These are phyloP conservation scores for Boletus speciosus DNA, from an alignment of 768 basidiomycete genomes.

Conservation along the genomic window DNA sequence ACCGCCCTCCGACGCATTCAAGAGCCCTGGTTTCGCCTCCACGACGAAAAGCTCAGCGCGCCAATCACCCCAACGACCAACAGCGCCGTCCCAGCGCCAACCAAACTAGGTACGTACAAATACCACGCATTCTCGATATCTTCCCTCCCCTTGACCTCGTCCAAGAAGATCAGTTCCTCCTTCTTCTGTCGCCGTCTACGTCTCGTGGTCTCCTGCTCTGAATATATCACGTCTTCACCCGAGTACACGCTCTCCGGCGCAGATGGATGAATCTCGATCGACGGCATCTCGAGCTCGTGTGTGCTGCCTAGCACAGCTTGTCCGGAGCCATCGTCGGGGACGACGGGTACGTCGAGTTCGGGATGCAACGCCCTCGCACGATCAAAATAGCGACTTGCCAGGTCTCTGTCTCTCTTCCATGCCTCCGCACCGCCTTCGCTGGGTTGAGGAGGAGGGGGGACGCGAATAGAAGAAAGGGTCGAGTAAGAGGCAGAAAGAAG, in stretches of 20 bases:
- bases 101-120: slow-evolving; percentile 70
- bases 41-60: slow-evolving; percentile 69
- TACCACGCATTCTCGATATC: slow-evolving; percentile 77
- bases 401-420: slow-evolving; percentile 72
- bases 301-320: slow-evolving; percentile 25
- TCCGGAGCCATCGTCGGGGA: slow-evolving; percentile 46
- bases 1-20: slow-evolving; percentile 17
- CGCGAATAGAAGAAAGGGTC: slow-evolving; percentile 73
- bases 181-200: slow-evolving; percentile 53
- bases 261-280: slow-evolving; percentile 46
- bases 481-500: slow-evolving; percentile 72
- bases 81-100: slow-evolving; percentile 82
- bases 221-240: slow-evolving; percentile 26
- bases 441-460: slow-evolving; percentile 49
- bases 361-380: slow-evolving; percentile 60
- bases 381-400: slow-evolving; percentile 69
- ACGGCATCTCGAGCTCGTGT: slow-evolving; percentile 64
- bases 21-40: slow-evolving; percentile 63
- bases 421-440: slow-evolving; percentile 61
- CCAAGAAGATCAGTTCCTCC: slow-evolving; percentile 49
- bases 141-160: slow-evolving; percentile 44
- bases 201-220: slow-evolving; percentile 32
- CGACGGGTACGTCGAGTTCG: slow-evolving; percentile 62
- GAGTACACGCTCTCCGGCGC: slow-evolving; percentile 28
- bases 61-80: slow-evolving; percentile 77